phyloP scores from a whole-genome alignment of 345 rosid genomes.

The Crucihimalaya himalaica region DNA sequence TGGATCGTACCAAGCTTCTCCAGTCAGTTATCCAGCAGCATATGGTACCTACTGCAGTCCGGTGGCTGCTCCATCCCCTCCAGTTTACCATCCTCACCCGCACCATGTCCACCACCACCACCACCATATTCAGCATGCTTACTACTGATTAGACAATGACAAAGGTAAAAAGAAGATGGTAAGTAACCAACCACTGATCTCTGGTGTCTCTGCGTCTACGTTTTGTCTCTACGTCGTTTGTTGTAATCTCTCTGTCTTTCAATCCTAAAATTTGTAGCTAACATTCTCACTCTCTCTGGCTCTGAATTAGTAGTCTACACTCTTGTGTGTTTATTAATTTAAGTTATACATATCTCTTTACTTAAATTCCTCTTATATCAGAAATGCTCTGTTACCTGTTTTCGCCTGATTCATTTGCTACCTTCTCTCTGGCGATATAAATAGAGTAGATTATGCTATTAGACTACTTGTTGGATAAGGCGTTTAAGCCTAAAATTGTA shows the following conservation, averaged over 20 bases:
- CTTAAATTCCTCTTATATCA: neutral
- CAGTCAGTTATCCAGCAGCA: neutral
- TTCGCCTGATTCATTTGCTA: too few relatives aligned
- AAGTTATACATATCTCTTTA: conserved; percentile 8
- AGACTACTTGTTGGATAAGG: neutral
- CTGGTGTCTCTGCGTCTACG: conserved; percentile 11
- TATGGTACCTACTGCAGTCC: conserved; percentile 32
- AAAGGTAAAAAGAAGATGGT: conserved; percentile 15
- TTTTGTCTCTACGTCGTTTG: conserved; percentile 1
- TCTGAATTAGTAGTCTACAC: conserved; percentile 16
- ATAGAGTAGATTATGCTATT: neutral
- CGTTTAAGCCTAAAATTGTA: neutral
- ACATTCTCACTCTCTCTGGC: conserved; percentile 1
- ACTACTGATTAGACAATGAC: conserved; percentile 38
- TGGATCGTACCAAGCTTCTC: conserved; percentile 16
- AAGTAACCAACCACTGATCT: conserved; percentile 36
- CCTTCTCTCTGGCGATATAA: too few relatives aligned
- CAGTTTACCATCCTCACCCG: conserved; percentile 28
- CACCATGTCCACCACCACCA: conserved; percentile 24
- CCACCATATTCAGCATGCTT: conserved; percentile 34
- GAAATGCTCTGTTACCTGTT: too few relatives aligned
- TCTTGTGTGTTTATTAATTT: conserved; percentile 24
- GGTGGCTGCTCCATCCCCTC: conserved; percentile 22
- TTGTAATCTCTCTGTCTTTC: conserved; percentile 7
- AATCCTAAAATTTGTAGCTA: neutral